Percentiles rank a stretch among this genome's conserved stretches.
Conservation (phyloP, 306 rosid species). For the Medicago arabica region DNA sequence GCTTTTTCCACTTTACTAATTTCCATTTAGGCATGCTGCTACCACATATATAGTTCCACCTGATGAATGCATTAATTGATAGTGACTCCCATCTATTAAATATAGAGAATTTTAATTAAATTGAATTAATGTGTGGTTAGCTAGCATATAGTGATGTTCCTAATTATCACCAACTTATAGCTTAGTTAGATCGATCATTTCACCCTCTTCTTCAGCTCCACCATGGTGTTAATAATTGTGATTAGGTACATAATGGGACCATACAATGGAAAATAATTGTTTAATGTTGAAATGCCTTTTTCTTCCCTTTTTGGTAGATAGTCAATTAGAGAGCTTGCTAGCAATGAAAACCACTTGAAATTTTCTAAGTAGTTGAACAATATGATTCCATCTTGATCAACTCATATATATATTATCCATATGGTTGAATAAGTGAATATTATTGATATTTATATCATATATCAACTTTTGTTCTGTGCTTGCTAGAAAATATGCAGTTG, state of each 20-base stretch:
- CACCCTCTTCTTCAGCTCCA: constrained; percentile 61
- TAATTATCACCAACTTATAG: constrained; percentile 47
- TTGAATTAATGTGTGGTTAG: constrained; percentile 41
- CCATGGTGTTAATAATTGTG: constrained; percentile 56
- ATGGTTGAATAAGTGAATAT: neutral
- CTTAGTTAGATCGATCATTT: constrained; percentile 33
- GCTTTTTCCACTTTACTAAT: constrained; percentile 42
- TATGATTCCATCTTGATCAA: constrained; percentile 6
- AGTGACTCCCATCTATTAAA: constrained; percentile 41
- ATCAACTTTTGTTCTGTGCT: constrained; percentile 25
- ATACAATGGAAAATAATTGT: constrained; percentile 29
- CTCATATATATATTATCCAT: neutral
- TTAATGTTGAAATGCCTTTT: constrained; percentile 54
- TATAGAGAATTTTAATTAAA: constrained; percentile 15
- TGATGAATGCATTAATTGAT: constrained; percentile 43
- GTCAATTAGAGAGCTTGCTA: constrained; percentile 49
- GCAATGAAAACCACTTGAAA: constrained; percentile 53
- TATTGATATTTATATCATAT: neutral
- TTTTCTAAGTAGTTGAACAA: constrained; percentile 28
- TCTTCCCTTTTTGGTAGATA: constrained; percentile 57
- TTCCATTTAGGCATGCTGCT: constrained; percentile 43
- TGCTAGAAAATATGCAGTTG: neutral
- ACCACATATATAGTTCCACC: constrained; percentile 42
- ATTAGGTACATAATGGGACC: constrained; percentile 69
- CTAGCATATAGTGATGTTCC: constrained; percentile 43